A percentile compares a stretch with the other conserved stretches of the same genome.
Conservation (phyloP, 148 eudicot species). For the Fagopyrum tataricum region DNA sequence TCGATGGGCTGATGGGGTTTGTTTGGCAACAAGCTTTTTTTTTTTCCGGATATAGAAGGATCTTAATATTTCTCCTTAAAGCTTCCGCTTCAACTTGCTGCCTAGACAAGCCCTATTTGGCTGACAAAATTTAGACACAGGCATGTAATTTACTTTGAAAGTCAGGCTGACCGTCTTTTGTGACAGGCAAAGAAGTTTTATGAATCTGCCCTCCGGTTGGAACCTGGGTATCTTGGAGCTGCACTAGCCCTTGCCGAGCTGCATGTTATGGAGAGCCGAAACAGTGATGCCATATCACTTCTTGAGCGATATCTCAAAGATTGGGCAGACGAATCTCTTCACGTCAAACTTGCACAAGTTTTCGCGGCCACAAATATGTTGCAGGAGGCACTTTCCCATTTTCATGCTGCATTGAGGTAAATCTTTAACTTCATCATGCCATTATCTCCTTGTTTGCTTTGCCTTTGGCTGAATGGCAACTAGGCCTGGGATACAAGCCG, state of each 20-base stretch:
- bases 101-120: too few relatives aligned
- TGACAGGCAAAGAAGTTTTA: constrained; percentile 88
- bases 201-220: constrained; percentile 92
- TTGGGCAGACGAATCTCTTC: constrained; percentile 97
- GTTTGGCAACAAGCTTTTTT: background rate
- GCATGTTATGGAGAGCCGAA: constrained; percentile 90
- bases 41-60: too few relatives aligned
- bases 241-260: constrained; percentile 97
- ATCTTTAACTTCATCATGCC: background rate
- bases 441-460: background rate
- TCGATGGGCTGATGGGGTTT: background rate
- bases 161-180: too few relatives aligned
- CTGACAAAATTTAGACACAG: background rate
- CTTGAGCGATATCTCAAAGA: constrained; percentile 92
- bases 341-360: constrained; percentile 98
- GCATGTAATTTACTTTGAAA: background rate
- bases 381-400: constrained; percentile 88
- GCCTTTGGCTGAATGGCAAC: background rate
- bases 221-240: constrained; percentile 96
- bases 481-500: too few relatives aligned
- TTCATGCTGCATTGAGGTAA: constrained; percentile 89
- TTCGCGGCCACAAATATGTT: constrained; percentile 92
- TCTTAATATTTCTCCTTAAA: too few relatives aligned
- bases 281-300: constrained; percentile 84
- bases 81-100: too few relatives aligned